Evolutionary conservation across 495 filamentous ascomycete genomes (phyloP).

Genomic region (Talaromyces stipitatus): DNA sequence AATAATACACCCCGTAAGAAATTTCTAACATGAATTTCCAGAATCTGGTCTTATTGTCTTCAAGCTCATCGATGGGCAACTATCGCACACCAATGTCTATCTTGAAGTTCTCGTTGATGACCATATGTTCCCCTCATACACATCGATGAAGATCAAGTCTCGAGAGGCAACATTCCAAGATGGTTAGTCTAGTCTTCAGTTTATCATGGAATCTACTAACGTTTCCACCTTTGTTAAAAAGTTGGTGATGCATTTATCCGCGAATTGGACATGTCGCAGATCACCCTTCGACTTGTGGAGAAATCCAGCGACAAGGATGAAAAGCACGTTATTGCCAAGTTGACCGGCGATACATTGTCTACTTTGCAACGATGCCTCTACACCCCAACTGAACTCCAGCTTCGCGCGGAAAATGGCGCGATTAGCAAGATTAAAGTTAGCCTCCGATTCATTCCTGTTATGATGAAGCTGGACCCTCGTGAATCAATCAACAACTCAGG

Average conservation of each 20-base stretch:
- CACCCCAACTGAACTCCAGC: constrained; percentile 71
- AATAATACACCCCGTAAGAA: not conserved
- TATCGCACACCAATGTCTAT: constrained; percentile 66
- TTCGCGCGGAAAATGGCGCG: constrained; percentile 69
- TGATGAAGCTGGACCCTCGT: constrained; percentile 87
- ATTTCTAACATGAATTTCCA: constrained; percentile 23
- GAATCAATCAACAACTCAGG: constrained; percentile 99
- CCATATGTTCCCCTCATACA: constrained; percentile 82
- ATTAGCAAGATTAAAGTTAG: constrained; percentile 78
- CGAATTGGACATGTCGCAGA: constrained; percentile 88
- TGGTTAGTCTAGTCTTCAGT: constrained; percentile 36
- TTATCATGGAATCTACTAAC: not conserved
- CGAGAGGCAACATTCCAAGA: constrained; percentile 69
- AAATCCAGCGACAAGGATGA: constrained; percentile 68
- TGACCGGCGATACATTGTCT: constrained; percentile 77
- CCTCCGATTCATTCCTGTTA: constrained; percentile 86
- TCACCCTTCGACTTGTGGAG: constrained; percentile 78
- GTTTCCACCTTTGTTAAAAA: constrained; percentile 15
- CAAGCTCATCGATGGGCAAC: constrained; percentile 80
- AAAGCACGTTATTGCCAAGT: constrained; percentile 68
- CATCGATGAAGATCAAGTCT: constrained; percentile 62
- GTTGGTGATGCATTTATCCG: constrained; percentile 92
- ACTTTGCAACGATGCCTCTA: constrained; percentile 85
- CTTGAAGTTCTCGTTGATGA: constrained; percentile 93
- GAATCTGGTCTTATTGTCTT: constrained; percentile 93